Conservation (phyloP, 257 asterid species). For the Solanum lycopersicoides region DNA sequence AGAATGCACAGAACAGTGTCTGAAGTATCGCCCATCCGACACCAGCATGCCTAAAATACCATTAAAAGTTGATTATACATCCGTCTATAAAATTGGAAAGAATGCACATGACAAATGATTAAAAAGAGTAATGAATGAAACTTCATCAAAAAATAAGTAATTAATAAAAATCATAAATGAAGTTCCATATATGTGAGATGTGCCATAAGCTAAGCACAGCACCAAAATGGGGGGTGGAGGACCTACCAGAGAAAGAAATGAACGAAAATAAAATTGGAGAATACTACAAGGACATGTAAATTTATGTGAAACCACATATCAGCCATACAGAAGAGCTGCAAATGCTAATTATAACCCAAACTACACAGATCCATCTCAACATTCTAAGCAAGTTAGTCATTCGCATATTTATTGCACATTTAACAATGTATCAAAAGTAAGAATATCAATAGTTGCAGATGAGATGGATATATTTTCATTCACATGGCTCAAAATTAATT, state of each 20-base stretch:
- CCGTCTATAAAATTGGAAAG: not conserved
- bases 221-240: not conserved
- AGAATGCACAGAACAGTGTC: slow-evolving; percentile 81
- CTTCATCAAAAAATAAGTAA: not conserved
- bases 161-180: not conserved
- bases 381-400: not conserved
- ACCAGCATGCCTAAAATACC: slow-evolving; percentile 75
- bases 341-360: not conserved
- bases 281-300: not conserved
- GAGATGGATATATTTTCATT: not conserved
- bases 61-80: slow-evolving; percentile 3
- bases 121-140: not conserved
- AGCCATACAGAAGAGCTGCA: not conserved
- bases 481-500: not conserved
- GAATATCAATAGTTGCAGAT: not conserved
- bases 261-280: not conserved
- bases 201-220: not conserved
- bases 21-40: slow-evolving; percentile 64
- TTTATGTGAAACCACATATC: not conserved
- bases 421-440: not conserved
- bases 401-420: not conserved
- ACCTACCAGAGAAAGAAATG: not conserved
- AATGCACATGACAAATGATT: not conserved
- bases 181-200: not conserved
- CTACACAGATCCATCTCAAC: not conserved